Conservation (phyloP, 208 protist species). For the Leishmania arabica region DNA sequence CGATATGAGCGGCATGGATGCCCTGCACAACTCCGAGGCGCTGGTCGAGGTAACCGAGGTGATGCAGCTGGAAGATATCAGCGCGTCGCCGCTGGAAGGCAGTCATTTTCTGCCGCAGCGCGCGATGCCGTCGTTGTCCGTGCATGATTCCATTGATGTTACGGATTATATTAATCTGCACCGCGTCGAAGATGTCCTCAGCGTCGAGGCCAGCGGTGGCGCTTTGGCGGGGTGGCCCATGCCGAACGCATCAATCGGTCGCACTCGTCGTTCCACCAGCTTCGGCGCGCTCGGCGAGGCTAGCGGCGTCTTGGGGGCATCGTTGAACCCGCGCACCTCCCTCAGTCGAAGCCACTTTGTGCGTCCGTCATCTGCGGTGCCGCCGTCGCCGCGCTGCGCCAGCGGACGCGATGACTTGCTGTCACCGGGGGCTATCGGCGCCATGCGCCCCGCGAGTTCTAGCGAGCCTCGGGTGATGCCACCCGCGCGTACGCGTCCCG, state of each 20-base stretch:
- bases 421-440: constrained; percentile 24
- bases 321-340: constrained; percentile 28
- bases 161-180: constrained; percentile 3
- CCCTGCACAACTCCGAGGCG: constrained; percentile 12
- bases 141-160: not conserved
- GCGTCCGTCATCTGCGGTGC: constrained; percentile 38
- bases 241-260: constrained; percentile 1
- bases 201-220: not conserved
- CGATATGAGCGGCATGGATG: constrained; percentile 17
- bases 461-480: constrained; percentile 37
- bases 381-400: constrained; percentile 33
- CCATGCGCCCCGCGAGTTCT: constrained; percentile 29
- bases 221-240: constrained; percentile 3
- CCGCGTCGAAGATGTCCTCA: not conserved
- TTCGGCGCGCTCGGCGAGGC: constrained; percentile 28
- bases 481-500: constrained; percentile 34
- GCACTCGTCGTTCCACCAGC: constrained; percentile 25
- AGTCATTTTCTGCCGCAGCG: not conserved
- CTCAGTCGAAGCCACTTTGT: constrained; percentile 54
- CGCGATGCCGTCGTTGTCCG: constrained; percentile 10
- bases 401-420: constrained; percentile 24
- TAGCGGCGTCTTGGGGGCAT: constrained; percentile 22
- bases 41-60: constrained; percentile 20
- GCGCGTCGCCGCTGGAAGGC: constrained; percentile 1
- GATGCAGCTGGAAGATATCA: constrained; percentile 30